Evolutionary conservation across 768 basidiomycete species (phyloP), one percentile per base, ranked within the genome.

Genomic region (Neoboletus magnificus): DNA sequence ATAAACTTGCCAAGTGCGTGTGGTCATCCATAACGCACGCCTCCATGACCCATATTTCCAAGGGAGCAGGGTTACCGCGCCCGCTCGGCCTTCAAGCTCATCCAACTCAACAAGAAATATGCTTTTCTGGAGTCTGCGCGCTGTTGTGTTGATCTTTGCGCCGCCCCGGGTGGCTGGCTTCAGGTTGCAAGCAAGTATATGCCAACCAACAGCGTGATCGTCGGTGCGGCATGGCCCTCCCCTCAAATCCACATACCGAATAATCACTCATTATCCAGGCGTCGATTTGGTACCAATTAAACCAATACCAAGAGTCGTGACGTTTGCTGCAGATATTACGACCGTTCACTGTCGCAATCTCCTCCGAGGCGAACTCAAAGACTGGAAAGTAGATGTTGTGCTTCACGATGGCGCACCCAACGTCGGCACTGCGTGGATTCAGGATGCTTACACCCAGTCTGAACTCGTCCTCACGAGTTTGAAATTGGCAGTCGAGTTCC

Each of bases 21-120:
- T 58, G 32, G 40, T 20, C 18, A 22, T 56, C 56, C 52, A 36
- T 48, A 37, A 58, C 13, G 32, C 29, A 29, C 37, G 56, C 23
- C 12, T 39, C 13, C 35, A 22, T 60, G 27, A 62, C 58, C 54
- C 33, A 57, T 49, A 55, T 44, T 48, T 36, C 60, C 53, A 42
- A 98, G 95, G 74, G 96, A 98, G 77, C 97, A 99, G 78, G 97
- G 97, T 58, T 99, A 95, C 71, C 91, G 97, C 59, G 97, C 97
- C 63, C 97, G 97, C 79, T 99, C 97, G 16, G 97, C 97, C 2
- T 96, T 96, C 86, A 99, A 99, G 75, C 83, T 99, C 56, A 93
- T 99, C 55, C 97, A 99, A 73, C 77, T 99, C 58, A 98, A 99
- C 80, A 94, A 96, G 72, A 99, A 98, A 77, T 99, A 91, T 74